Evolutionary conservation across 306 rosid species (phyloP).

Genomic region (Trichosanthes truncata): DNA sequence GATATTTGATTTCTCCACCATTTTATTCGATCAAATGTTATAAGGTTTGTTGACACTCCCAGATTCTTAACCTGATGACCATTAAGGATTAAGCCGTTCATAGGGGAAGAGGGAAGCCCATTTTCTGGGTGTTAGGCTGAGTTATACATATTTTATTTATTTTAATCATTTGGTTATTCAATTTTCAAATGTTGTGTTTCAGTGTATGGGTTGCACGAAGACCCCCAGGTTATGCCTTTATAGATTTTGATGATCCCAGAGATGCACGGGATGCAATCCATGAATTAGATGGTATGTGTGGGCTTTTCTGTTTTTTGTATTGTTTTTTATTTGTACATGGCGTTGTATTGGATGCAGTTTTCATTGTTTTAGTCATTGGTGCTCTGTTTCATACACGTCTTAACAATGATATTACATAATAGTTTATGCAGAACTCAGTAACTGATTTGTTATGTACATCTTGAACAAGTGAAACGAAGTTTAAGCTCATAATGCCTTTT

Average conservation of each 20-base stretch:
- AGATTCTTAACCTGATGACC: background rate
- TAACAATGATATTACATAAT: background rate
- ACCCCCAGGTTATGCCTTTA: conserved; percentile 97
- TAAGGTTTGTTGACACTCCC: background rate
- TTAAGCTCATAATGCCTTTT: background rate
- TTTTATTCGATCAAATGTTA: background rate
- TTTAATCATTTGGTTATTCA: background rate
- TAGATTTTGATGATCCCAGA: conserved; percentile 85
- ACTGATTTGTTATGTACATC: background rate
- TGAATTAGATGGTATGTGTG: conserved; percentile 74
- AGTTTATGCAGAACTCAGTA: background rate
- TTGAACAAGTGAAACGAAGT: background rate
- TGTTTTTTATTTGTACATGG: background rate
- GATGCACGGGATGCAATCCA: conserved; percentile 94
- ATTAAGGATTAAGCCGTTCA: background rate
- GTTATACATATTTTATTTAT: background rate
- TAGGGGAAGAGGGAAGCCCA: background rate
- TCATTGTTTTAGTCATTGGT: background rate
- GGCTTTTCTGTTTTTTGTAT: background rate
- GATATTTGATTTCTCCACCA: background rate
- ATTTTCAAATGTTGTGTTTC: conserved; percentile 8
- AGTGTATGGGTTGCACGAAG: conserved; percentile 99
- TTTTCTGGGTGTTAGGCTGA: background rate
- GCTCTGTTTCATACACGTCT: background rate
- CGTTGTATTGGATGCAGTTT: background rate